A percentile compares a stretch with the other conserved stretches of the same genome.
Evolutionary conservation across 179 eudicot genomes (phyloP).

Genomic region (Vitellaria paradoxa): DNA sequence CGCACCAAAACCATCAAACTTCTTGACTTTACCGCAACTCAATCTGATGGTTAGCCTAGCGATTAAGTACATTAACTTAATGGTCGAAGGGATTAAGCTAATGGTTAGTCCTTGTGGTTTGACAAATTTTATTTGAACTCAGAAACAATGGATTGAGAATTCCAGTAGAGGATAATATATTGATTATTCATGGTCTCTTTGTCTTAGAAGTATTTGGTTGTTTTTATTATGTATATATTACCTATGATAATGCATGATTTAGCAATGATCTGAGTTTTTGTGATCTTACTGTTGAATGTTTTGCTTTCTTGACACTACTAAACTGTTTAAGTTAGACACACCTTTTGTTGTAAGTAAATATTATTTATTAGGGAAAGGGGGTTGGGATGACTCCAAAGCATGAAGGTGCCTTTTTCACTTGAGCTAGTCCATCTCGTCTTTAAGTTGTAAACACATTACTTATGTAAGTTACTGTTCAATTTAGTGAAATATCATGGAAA

Average conservation of each 20-base stretch:
- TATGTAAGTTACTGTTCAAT: neutral
- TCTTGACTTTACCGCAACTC: too few relatives aligned
- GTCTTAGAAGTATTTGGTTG: neutral
- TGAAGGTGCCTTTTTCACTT: too few relatives aligned
- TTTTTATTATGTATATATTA: neutral
- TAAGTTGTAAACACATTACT: too few relatives aligned
- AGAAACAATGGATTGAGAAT: neutral
- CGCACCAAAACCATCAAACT: too few relatives aligned
- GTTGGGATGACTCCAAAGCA: too few relatives aligned
- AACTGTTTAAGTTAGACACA: neutral
- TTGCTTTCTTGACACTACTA: neutral
- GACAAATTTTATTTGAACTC: neutral
- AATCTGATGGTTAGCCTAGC: too few relatives aligned
- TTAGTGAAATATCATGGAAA: neutral
- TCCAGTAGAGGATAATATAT: neutral
- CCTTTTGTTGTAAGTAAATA: neutral
- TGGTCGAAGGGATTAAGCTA: too few relatives aligned
- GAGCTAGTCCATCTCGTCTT: too few relatives aligned
- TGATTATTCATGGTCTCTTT: neutral
- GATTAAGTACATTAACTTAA: too few relatives aligned
- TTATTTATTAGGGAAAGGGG: too few relatives aligned
- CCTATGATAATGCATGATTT: neutral
- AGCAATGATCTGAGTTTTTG: neutral
- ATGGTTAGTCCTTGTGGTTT: too few relatives aligned
- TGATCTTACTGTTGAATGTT: neutral